Base-by-base conservation (phyloP, 176 grass and related monocot genomes). In the Hyparrhenia diplandra region DNA sequence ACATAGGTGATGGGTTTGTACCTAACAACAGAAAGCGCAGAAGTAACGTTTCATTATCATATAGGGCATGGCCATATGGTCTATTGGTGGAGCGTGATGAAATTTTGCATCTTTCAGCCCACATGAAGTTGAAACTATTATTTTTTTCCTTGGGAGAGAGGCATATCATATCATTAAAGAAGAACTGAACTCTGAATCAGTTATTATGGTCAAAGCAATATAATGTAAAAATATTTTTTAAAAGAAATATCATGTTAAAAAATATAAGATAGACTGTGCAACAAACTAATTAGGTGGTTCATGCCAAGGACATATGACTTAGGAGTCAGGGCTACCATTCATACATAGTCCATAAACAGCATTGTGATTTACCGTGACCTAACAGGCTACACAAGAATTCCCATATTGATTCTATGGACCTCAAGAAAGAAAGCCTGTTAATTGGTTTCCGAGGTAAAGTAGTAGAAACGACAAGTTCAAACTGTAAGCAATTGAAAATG, bases 1-100 rank as follows among this genome's bases (percentile, higher is more conserved):
- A 98, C 73, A 98, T 93, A 77, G 88, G 88, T 31, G 90, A 95
- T 55, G 92, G 90, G 84, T 84, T 95, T 71, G 59, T 77, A 16
- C 96, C 96, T 98, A 78, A 54, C 71, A 72, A 57, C 14, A 67
- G n/a, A 75, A 39, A 78, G 24, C 45, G 8, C 52, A 69, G 30
- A 81, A 69, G 16, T 87, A 76, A 40, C 8, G 24, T 67, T 31
- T 60, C 27, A 57, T 62, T 61, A 82, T n/a, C 76, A 51, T n/a
- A 28, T 28, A 27, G 23, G n/a, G 13, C 10, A 27, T 31, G 42
- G 29, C 42, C 5, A 45, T 29, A 10, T 9, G n/a, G 72, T 83
- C 27, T 66, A 25, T 79, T 36, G 25, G 40, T 29, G 20, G 24
- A 14, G n/a, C 21, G 64, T 25, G 27, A 76, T 11, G 13, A 51